Conservation (phyloP, 805 yeast genomes). For the Scheffersomyces coipomensis region DNA sequence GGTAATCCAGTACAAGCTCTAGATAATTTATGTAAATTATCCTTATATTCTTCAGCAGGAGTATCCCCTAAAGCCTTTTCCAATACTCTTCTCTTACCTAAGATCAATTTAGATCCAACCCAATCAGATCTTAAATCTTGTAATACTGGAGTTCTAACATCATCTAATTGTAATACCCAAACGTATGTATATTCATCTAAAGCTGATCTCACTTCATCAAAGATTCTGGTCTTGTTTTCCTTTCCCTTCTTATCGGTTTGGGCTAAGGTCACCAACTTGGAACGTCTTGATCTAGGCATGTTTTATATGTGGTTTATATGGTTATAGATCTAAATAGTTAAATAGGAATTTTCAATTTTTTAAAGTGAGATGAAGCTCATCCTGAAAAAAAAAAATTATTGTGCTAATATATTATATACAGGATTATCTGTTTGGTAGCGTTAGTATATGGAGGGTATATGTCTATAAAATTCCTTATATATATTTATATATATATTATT, state of each 20-base stretch:
- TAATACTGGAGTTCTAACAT: slow-evolving; percentile 92
- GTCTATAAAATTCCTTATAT: no score
- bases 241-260: slow-evolving; percentile 95
- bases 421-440: background rate
- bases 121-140: slow-evolving; percentile 92
- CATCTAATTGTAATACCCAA: slow-evolving; percentile 85
- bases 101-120: slow-evolving; percentile 82
- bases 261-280: slow-evolving; percentile 92
- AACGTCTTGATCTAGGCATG: slow-evolving; percentile 97
- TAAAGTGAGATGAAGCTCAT: slow-evolving; percentile 18
- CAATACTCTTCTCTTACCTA: slow-evolving; percentile 92
- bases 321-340: background rate
- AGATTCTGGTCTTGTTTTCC: slow-evolving; percentile 86
- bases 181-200: slow-evolving; percentile 74
- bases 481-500: no score
- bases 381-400: slow-evolving; percentile 10
- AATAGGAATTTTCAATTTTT: slow-evolving; percentile 2
- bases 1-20: slow-evolving; percentile 70
- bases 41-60: slow-evolving; percentile 77
- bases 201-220: slow-evolving; percentile 83
- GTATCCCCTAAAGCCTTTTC: slow-evolving; percentile 89
- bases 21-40: slow-evolving; percentile 66
- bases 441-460: background rate
- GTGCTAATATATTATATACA: background rate
- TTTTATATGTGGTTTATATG: slow-evolving; percentile 8